These are phyloP conservation scores for Sphagnum magellanicum DNA, from an alignment of 228 moss, liverwort and hornwort species.

Conservation along the genomic window DNA sequence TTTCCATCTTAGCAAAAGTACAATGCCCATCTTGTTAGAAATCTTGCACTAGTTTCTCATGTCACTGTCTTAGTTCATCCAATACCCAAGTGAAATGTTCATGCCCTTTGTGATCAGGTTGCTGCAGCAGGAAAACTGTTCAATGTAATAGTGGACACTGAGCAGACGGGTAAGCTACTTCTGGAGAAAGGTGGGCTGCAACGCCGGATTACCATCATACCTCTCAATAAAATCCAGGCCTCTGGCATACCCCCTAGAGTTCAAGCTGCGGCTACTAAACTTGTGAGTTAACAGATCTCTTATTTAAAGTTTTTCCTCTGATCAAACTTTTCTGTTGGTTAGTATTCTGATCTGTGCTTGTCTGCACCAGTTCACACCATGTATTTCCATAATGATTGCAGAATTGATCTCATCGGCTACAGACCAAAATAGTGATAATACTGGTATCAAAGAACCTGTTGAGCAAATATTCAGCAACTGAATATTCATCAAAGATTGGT, in stretches of 20 bases:
- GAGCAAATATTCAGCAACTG: too few species aligned
- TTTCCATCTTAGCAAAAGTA: too few species aligned
- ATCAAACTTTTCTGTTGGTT: background rate
- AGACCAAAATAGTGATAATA: too few species aligned
- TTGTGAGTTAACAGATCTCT: constrained; percentile 30
- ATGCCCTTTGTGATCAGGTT: constrained; percentile 35
- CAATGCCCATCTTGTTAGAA: too few species aligned
- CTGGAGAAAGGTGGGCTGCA: constrained; percentile 89
- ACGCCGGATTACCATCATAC: constrained; percentile 86
- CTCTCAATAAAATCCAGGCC: constrained; percentile 91
- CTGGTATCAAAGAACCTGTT: too few species aligned
- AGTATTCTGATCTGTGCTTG: too few species aligned
- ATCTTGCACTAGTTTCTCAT: too few species aligned
- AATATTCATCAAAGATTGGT: too few species aligned
- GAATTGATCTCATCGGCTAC: too few species aligned
- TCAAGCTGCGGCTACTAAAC: constrained; percentile 61
- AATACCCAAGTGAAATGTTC: background rate
- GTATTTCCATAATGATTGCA: too few species aligned
- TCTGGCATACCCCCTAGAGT: constrained; percentile 58
- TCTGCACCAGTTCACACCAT: too few species aligned
- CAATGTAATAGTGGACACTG: constrained; percentile 86
- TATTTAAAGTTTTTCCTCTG: background rate
- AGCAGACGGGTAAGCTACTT: constrained; percentile 92
- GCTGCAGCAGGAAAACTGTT: constrained; percentile 90
- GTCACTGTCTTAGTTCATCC: too few species aligned